Percentiles rank a stretch among this genome's conserved stretches.
Evolutionary conservation across 306 rosid species (phyloP).

Genomic region (Dryas alaskensis): DNA sequence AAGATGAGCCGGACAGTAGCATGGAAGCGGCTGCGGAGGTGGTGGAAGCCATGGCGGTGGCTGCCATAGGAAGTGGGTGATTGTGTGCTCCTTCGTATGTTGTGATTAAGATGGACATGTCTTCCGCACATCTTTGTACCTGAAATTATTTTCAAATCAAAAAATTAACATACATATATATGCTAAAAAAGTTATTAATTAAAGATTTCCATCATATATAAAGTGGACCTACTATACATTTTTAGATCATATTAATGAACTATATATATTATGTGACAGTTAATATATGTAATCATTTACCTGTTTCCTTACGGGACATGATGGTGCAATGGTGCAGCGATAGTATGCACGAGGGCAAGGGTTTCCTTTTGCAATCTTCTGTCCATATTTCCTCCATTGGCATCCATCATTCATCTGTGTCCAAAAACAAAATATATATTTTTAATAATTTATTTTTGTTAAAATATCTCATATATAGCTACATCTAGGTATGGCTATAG

Average conservation of each 20-base stretch:
- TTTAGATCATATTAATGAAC: neutral
- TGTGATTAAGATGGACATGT: slow-evolving; percentile 74
- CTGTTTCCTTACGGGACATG: slow-evolving; percentile 90
- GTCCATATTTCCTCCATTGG: slow-evolving; percentile 99
- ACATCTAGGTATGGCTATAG: neutral
- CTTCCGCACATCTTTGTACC: slow-evolving; percentile 89
- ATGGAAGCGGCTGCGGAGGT: slow-evolving; percentile 92
- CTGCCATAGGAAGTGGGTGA: slow-evolving; percentile 83
- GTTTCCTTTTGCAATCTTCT: slow-evolving; percentile 89
- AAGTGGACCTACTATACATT: neutral
- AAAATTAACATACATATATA: neutral
- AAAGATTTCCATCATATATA: too few species aligned
- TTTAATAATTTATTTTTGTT: neutral
- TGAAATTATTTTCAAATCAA: slow-evolving; percentile 26
- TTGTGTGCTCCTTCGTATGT: slow-evolving; percentile 95
- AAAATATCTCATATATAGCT: neutral
- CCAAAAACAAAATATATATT: neutral
- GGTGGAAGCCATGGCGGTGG: slow-evolving; percentile 95
- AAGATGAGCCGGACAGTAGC: slow-evolving; percentile 67
- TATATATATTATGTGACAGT: neutral
- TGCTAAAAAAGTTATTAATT: too few species aligned
- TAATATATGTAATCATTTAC: slow-evolving; percentile 35
- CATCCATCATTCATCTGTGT: slow-evolving; percentile 90
- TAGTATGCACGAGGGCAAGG: slow-evolving; percentile 98
- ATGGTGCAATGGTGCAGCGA: slow-evolving; percentile 83